Conservation (phyloP, 768 basidiomycete genomes). For the Rhizopogon vinicolor region DNA sequence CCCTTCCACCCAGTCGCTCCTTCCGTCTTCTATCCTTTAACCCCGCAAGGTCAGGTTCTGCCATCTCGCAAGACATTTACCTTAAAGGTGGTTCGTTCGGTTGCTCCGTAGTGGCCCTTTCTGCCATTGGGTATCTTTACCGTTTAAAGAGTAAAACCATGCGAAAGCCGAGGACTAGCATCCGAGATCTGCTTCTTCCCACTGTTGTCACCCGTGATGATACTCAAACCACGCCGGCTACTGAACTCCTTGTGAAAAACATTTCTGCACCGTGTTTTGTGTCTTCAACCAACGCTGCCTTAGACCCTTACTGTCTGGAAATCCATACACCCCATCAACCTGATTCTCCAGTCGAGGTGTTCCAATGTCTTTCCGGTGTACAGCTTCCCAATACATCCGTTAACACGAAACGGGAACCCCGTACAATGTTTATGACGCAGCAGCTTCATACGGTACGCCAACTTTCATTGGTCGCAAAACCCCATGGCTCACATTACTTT, state of each 20-base stretch:
- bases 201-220: not conserved
- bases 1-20: not conserved
- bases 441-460: not conserved
- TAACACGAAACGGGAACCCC: not conserved
- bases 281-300: slow-evolving; percentile 4
- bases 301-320: slow-evolving; percentile 1
- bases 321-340: not conserved
- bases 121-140: not conserved
- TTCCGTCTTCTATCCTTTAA: not conserved
- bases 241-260: not conserved
- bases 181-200: not conserved
- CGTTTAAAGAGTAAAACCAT: not conserved
- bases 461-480: not conserved
- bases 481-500: not conserved
- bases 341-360: not conserved
- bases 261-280: not conserved
- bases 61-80: not conserved
- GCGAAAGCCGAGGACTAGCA: not conserved
- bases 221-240: not conserved
- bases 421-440: not conserved
- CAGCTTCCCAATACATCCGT: not conserved
- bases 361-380: not conserved
- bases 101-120: not conserved
- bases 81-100: not conserved
- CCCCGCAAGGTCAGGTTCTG: not conserved